Base-by-base conservation (phyloP, 2,329 filamentous ascomycete species). In the Biscogniauxia marginata region DNA sequence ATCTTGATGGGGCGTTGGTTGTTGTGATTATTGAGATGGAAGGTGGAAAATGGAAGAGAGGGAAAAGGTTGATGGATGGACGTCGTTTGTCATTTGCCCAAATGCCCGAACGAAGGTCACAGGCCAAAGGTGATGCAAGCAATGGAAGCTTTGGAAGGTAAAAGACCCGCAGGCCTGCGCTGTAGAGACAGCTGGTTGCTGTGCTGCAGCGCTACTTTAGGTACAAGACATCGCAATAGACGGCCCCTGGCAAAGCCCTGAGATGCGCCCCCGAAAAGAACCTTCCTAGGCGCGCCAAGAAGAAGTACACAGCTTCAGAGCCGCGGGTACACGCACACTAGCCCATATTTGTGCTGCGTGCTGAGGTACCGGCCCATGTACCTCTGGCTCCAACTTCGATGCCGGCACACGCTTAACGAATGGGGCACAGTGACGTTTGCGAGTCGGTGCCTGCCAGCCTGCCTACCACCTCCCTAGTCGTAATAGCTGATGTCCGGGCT, bases 371-470 rank as follows among this genome's bases (percentile, higher is more conserved):
- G 13, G 4, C 13, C 30, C 22, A 51, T 45, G 50, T 60, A 60
- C 62, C 20, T 23, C 50, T 54, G 49, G 45, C 25, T 56, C 43
- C 53, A 48, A 24, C 24, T 39, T 51, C 52, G 53, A 57, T 58
- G 55, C 57, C 59, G 61, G 59, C 25, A 63, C 39, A 56, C 58
- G 61, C 55, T 46, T 49, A 45, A 56, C 23, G 50, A 54, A 57
- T 45, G 49, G 44, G 53, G 51, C 58, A 23, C 49, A 63, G 66
- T 70, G 67, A 70, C 67, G 67, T 70, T 69, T 66, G 67, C 65
- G 65, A 68, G 63, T 64, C 60, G 67, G 61, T 70, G 67, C 67
- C 67, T 69, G 59, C 54, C 19, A 18, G 7, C 24, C 39, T 50
- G 23, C 46, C 46, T 52, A n/a, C n/a, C n/a, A n/a, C n/a, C n/a